These are phyloP conservation scores for Gastrolobium bilobum DNA, from an alignment of 306 rosid species.

Conservation along the genomic window DNA sequence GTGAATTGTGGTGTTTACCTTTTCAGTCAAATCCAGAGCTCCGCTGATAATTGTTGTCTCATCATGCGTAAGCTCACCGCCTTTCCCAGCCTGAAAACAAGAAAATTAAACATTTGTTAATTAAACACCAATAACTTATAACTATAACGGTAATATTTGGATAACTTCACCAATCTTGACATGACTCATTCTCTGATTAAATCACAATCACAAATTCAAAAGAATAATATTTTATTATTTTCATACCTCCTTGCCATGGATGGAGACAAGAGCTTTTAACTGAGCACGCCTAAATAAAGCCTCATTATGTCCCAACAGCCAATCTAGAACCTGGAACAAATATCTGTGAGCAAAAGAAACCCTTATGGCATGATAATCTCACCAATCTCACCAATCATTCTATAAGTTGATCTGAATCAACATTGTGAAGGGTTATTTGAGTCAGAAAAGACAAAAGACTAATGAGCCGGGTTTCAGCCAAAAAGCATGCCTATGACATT, in stretches of 20 bases:
- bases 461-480: conserved; percentile 27
- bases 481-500: conserved; percentile 32
- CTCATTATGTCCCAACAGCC: conserved; percentile 86
- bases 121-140: neutral
- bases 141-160: neutral
- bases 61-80: conserved; percentile 96
- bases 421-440: conserved; percentile 31
- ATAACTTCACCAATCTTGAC: conserved; percentile 33
- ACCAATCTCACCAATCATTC: neutral
- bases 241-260: conserved; percentile 88
- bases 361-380: neutral
- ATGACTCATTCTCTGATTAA: conserved; percentile 30
- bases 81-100: conserved; percentile 86
- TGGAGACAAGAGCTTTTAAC: conserved; percentile 92
- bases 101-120: conserved; percentile 31
- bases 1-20: conserved; percentile 56
- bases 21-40: conserved; percentile 94
- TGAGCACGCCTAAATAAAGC: conserved; percentile 95
- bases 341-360: conserved; percentile 33
- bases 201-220: neutral
- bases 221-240: neutral
- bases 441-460: conserved; percentile 16
- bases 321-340: conserved; percentile 78
- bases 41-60: conserved; percentile 98
- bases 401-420: conserved; percentile 20